Evolutionary conservation across 2,329 filamentous ascomycete species (phyloP).

Genomic region (Aspergillus alliaceus): DNA sequence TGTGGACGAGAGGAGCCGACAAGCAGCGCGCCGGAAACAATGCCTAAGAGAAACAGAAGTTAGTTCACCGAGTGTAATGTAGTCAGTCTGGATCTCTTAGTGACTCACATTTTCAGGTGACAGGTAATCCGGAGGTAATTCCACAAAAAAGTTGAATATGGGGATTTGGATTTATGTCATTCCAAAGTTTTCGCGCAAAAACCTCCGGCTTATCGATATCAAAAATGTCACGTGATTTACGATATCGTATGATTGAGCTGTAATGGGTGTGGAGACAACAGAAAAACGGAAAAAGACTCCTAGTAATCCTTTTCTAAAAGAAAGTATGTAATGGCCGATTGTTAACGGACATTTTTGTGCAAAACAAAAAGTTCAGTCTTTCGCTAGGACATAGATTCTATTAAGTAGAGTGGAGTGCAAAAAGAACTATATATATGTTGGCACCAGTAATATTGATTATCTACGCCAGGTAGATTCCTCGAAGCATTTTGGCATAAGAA

Average conservation of each 20-base stretch:
- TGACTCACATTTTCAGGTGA: not conserved
- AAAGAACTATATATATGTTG: not conserved
- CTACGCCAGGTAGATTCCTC: not conserved
- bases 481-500: not conserved
- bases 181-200: not conserved
- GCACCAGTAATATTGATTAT: not conserved
- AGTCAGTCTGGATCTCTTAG: not conserved
- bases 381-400: not conserved
- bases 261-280: no score
- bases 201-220: not conserved
- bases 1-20: constrained; percentile 53
- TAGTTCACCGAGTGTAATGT: not conserved
- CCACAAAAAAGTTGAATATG: not conserved
- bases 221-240: not conserved
- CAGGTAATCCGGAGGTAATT: not conserved
- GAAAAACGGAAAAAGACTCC: no score
- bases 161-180: not conserved
- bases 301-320: no score
- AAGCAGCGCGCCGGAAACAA: constrained; percentile 58
- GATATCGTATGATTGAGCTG: no score
- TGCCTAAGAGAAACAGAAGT: constrained; percentile 44
- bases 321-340: no score
- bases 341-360: no score
- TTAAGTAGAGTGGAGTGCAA: not conserved
- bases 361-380: not conserved